These are phyloP conservation scores for Actinidia chinensis DNA, from an alignment of 179 eudicot genomes.

Conservation along the genomic window DNA sequence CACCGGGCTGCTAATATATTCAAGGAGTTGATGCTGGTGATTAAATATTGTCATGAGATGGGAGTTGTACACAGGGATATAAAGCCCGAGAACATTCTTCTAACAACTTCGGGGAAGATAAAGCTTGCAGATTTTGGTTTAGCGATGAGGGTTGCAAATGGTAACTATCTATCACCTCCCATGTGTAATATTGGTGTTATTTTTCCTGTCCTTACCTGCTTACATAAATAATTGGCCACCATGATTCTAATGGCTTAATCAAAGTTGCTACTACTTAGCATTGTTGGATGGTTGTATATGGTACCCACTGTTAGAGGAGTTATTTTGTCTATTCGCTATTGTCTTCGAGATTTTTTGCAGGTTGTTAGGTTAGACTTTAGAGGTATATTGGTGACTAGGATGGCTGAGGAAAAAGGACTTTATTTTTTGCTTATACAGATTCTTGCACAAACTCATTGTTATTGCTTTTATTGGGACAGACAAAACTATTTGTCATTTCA, in stretches of 20 bases:
- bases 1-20: constrained; percentile 75
- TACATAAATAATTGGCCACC: no score
- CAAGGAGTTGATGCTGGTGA: constrained; percentile 73
- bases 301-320: neutral
- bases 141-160: constrained; percentile 76
- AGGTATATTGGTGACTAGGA: no score
- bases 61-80: constrained; percentile 94
- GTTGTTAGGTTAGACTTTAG: no score
- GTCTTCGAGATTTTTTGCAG: neutral
- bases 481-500: no score
- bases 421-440: neutral
- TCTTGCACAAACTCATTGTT: neutral
- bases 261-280: no score
- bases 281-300: neutral
- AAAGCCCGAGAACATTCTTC: constrained; percentile 94
- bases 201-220: neutral
- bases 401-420: neutral
- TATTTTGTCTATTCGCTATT: neutral
- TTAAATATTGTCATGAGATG: constrained; percentile 95
- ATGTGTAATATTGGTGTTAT: neutral
- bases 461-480: neutral
- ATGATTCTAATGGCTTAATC: no score
- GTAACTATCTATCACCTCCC: constrained; percentile 31
- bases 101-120: constrained; percentile 65
- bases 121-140: constrained; percentile 96